Base-by-base conservation (phyloP, 2,329 filamentous ascomycete species). In the Pseudocercospora macadamiae region DNA sequence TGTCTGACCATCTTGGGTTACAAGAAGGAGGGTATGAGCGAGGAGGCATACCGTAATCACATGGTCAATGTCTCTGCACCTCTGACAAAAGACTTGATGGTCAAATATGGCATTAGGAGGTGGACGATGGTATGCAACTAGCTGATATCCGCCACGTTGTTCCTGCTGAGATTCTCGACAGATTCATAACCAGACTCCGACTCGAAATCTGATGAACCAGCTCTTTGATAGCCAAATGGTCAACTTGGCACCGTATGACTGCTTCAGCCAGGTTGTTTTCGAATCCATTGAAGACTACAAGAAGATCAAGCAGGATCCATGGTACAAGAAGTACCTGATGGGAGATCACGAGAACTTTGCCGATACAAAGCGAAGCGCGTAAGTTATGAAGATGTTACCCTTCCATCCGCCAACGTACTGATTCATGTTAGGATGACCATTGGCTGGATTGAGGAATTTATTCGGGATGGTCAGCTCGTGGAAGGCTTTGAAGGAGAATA, bases 191-290 rank as follows among this genome's bases (percentile, higher is more conserved):
- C 64, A 63, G 9, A 62, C 23, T 1, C 59, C 57, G 1, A 77
- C 77, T 0, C 73, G 77, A 3, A 64, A 65, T 0, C 62, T 80
- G 9, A 80, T 81, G 78, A 52, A 61, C 9, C 61, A 72, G 51
- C 66, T 82, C 0, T 76, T 72, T 62, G 80, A 82, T 58, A 73
- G 67, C 1, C 79, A 82, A 58, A 78, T 83, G 73, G 57, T 64
- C n/a, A 80, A 81, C 49, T n/a, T 81, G 3, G 78, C 79, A 3
- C 76, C 80, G 59, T 82, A 74, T 57, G 80, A 82, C 66, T 81
- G 77, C 64, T 80, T 82, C 63, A 80, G 76, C 49, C 79, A 82
- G 64, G 76, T 80, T 0, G 71, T 80, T 0, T 82, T 82, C 63
- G 61, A 75, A 56, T 68, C 59, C 37, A 52, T 83, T 1, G 76